Percentiles rank a stretch among this genome's conserved stretches.
Conservation (phyloP, 108 stramenopile genomes). For the Poteriospumella lacustris region DNA sequence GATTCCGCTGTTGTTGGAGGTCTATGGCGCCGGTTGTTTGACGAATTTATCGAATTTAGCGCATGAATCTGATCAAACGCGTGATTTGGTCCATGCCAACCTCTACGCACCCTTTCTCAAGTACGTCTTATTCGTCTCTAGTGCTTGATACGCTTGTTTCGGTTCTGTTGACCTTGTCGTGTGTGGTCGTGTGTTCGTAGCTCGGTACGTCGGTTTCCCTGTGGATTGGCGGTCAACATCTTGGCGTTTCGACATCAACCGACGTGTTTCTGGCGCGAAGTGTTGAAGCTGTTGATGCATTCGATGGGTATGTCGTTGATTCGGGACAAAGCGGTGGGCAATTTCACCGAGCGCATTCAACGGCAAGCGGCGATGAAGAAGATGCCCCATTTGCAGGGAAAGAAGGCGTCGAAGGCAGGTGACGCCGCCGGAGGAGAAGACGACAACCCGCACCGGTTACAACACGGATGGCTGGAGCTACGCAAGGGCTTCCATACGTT, state of each 20-base stretch:
- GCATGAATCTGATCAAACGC: constrained; percentile 41
- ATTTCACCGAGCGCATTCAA: constrained; percentile 30
- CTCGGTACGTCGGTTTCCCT: neutral
- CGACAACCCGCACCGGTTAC: no score
- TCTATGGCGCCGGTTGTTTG: constrained; percentile 73
- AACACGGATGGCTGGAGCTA: neutral
- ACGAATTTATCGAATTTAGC: constrained; percentile 43
- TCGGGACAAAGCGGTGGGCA: constrained; percentile 42
- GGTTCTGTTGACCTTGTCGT: no score
- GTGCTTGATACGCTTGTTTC: neutral
- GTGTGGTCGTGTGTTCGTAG: constrained; percentile 1
- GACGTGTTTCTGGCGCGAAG: constrained; percentile 45
- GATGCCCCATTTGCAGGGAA: no score
- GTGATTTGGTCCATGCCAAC: constrained; percentile 32
- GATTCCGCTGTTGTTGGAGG: constrained; percentile 77
- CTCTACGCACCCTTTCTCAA: constrained; percentile 49
- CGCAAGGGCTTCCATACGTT: neutral
- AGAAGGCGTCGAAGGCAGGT: no score
- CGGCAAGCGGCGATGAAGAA: neutral
- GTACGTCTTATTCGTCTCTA: neutral
- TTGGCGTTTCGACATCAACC: constrained; percentile 23
- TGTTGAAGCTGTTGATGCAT: constrained; percentile 39
- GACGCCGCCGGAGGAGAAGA: no score
- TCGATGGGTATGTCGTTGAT: constrained; percentile 47
- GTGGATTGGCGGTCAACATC: constrained; percentile 3